Evolutionary conservation across 1,284 basidiomycete genomes (phyloP), one percentile per base, ranked within the genome.

Genomic region (Cutaneotrichosporon sp.): DNA sequence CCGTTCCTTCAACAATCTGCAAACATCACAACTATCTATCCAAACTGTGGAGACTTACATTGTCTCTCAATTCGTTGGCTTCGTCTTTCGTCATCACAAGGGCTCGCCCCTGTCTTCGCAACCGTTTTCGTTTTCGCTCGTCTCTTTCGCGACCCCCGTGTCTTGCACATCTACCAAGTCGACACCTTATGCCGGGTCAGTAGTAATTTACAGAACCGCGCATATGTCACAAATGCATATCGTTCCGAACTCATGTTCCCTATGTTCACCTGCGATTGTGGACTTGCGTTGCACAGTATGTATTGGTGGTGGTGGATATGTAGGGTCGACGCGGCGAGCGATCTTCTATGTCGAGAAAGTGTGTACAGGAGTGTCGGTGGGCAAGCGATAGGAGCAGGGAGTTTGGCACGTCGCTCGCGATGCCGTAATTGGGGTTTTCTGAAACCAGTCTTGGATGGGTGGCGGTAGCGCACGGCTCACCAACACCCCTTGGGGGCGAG

Each of bases 81-180:
- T 64, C 49, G 7, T 32, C 22, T 7, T 46, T n/a, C 30, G 49
- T 18, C 49, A 10, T 16, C 11, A 16, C 34, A n/a, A 9, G n/a
- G 51, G 31, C 30, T 52, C 13, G 40, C n/a, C 26, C 7, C 6
- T 63, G 42, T 56, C 40, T 50, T 31, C 40, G 16, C 52, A 22
- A 26, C 53, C n/a, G 32, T 51, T 42, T 66, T 66, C 65, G 65
- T 66, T 66, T 67, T 67, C 65, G 65, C 65, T 67, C 65, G 31
- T 64, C 63, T 64, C 36, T 13, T 60, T 60, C 47, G 57, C 40
- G 38, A 56, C 36, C 36, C 53, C n/a, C 47, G 51, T 18, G 51
- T 53, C 31, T 53, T 53, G 51, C 21, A 21, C 46, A 51, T 49
- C 32, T 38, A 42, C 32, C 55, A 42, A 36, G 36, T 56, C 38